A percentile compares a stretch with the other conserved stretches of the same genome.
Conservation (phyloP, 2,329 filamentous ascomycete species). For the Trichoderma breve region DNA sequence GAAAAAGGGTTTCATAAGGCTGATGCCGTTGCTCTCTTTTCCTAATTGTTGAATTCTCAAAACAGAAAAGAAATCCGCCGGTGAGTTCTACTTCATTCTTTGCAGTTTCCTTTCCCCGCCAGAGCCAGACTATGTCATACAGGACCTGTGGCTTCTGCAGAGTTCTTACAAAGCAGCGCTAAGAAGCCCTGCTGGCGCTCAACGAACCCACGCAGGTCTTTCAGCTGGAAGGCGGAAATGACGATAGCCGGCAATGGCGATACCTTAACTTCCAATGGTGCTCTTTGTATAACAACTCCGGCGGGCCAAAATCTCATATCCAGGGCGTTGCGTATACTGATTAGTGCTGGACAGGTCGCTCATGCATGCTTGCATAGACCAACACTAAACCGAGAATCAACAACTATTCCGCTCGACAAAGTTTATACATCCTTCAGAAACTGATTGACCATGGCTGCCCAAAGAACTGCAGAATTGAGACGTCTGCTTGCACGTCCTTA, state of each 20-base stretch:
- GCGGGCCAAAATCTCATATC: neutral
- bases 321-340: neutral
- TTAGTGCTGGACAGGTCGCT: neutral
- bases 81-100: neutral
- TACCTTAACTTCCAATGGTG: neutral
- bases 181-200: neutral
- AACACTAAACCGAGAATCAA: neutral
- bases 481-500: slow-evolving; percentile 21
- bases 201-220: neutral
- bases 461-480: neutral
- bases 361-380: neutral
- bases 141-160: neutral
- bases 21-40: neutral
- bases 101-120: neutral
- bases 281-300: neutral
- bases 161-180: neutral
- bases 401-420: neutral
- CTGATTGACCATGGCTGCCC: slow-evolving; percentile 8
- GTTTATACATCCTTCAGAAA: neutral
- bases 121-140: neutral
- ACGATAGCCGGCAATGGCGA: neutral
- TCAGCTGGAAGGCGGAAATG: neutral
- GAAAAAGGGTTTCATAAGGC: neutral
- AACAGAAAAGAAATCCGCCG: neutral
- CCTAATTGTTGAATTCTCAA: neutral